Evolutionary conservation across 805 yeast species (phyloP).

Genomic region (Yarrowia sp.): DNA sequence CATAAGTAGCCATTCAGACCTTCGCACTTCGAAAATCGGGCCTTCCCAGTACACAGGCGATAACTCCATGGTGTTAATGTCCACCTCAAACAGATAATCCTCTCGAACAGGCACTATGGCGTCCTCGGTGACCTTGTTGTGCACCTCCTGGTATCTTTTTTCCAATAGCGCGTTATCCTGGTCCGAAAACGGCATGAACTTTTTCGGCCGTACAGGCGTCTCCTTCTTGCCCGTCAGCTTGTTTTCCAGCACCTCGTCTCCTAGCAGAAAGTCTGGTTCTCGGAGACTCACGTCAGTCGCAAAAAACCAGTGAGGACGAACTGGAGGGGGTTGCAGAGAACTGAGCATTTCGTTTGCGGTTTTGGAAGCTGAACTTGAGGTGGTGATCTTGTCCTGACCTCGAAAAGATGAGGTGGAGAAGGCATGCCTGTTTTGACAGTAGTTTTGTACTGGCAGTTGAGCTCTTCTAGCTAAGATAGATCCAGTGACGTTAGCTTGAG

Average conservation of each 20-base stretch:
- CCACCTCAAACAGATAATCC: constrained; percentile 78
- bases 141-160: constrained; percentile 51
- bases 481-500: too few relatives aligned
- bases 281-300: constrained; percentile 78
- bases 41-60: constrained; percentile 88
- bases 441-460: too few relatives aligned
- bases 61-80: constrained; percentile 61
- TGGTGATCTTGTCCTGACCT: neutral
- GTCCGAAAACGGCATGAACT: constrained; percentile 71
- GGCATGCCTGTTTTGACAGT: too few relatives aligned
- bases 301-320: constrained; percentile 67
- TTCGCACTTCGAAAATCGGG: constrained; percentile 77
- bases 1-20: constrained; percentile 83
- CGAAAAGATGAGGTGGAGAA: too few relatives aligned
- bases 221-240: constrained; percentile 46
- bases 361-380: neutral
- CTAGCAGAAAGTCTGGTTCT: constrained; percentile 64
- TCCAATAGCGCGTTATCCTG: constrained; percentile 72
- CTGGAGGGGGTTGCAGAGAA: constrained; percentile 34
- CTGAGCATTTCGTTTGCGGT: constrained; percentile 18
- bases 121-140: constrained; percentile 26
- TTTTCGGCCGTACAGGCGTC: constrained; percentile 51
- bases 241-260: neutral
- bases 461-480: too few relatives aligned
- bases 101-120: constrained; percentile 70